A percentile compares a stretch with the other conserved stretches of the same genome.
Evolutionary conservation across 441 rosid genomes (phyloP).

Genomic region (Biscutella laevigata): DNA sequence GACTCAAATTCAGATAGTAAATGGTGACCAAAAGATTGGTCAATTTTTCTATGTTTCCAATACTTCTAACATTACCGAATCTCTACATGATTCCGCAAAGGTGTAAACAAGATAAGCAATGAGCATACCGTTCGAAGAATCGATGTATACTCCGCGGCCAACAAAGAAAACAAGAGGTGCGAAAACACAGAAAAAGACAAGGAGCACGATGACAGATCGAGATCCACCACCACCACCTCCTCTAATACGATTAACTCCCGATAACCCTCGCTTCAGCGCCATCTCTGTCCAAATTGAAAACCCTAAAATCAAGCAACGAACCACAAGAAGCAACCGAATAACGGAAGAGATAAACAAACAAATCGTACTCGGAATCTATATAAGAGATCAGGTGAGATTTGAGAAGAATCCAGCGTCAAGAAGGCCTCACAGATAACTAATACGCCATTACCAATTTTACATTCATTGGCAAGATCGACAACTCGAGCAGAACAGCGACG

Average conservation of each 20-base stretch:
- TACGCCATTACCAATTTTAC: constrained; percentile 5
- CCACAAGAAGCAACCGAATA: neutral
- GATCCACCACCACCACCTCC: constrained; percentile 34
- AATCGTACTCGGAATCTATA: constrained; percentile 18
- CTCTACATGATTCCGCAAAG: neutral
- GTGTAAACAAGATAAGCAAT: neutral
- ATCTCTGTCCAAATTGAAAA: constrained; percentile 32
- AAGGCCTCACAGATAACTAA: constrained; percentile 5
- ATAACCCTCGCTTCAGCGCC: constrained; percentile 69
- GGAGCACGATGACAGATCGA: constrained; percentile 37
- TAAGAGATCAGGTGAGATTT: constrained; percentile 5
- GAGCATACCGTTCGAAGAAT: constrained; percentile 39
- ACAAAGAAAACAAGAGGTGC: constrained; percentile 61
- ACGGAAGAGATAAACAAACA: neutral
- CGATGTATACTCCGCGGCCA: constrained; percentile 47
- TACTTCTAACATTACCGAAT: neutral
- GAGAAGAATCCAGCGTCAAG: constrained; percentile 14
- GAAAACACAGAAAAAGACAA: constrained; percentile 49
- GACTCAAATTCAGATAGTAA: neutral
- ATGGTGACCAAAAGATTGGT: neutral
- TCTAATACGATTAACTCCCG: constrained; percentile 35
- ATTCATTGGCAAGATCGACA: constrained; percentile 15
- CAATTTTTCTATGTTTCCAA: neutral
- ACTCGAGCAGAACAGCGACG: neutral
- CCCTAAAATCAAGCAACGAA: constrained; percentile 22